Conservation (phyloP, 108 stramenopile species). For the Hondaea fermentalgiana region DNA sequence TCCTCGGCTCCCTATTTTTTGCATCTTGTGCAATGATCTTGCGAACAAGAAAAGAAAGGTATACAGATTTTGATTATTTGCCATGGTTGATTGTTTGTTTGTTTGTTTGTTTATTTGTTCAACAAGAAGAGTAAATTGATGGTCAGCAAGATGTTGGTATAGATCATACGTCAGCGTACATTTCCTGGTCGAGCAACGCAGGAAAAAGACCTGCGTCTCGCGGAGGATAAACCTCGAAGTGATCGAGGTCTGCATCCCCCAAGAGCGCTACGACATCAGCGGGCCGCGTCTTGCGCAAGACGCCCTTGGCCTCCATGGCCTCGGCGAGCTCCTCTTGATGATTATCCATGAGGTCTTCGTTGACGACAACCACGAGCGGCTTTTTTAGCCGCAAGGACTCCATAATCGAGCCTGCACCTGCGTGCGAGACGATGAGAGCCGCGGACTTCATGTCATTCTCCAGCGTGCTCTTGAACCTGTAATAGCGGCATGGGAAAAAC, state of each 20-base stretch:
- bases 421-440: conserved; percentile 55
- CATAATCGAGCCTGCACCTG: conserved; percentile 84
- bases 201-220: not conserved
- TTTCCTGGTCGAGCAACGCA: not conserved
- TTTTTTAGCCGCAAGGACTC: conserved; percentile 45
- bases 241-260: not conserved
- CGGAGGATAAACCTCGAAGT: not conserved
- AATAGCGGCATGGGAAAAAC: not conserved
- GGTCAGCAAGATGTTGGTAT: not conserved
- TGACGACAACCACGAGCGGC: conserved; percentile 70
- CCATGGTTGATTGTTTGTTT: too few relatives aligned
- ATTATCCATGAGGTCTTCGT: conserved; percentile 80
- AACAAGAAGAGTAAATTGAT: too few relatives aligned
- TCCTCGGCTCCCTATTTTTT: too few relatives aligned
- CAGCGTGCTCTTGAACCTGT: conserved; percentile 21
- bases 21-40: too few relatives aligned
- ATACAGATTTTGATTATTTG: too few relatives aligned
- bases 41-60: too few relatives aligned
- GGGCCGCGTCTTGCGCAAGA: not conserved
- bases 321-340: conserved; percentile 82
- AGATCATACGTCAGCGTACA: not conserved
- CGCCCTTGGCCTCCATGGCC: conserved; percentile 50
- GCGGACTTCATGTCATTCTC: not conserved
- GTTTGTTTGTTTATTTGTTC: too few relatives aligned
- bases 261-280: not conserved